Conservation (phyloP, 495 filamentous ascomycete genomes). For the Cetradonia linearis region DNA sequence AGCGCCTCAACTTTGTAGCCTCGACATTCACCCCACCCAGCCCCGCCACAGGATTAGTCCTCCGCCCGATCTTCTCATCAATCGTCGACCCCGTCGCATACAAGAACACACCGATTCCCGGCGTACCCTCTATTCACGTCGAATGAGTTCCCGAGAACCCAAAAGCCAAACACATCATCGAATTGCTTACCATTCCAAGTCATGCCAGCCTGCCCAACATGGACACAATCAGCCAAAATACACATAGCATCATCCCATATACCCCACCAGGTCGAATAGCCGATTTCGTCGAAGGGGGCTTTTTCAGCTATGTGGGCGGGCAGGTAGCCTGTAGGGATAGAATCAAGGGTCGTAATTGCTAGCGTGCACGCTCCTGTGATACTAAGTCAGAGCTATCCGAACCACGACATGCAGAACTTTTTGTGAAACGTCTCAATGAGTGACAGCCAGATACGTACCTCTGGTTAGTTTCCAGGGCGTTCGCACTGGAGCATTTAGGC, state of each 20-base stretch:
- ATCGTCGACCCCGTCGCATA: not conserved
- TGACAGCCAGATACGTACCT: not conserved
- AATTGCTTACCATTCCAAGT: not conserved
- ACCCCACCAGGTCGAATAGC: not conserved
- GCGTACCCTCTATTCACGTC: not conserved
- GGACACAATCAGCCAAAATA: not conserved
- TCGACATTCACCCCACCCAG: not conserved
- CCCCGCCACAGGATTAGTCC: not conserved
- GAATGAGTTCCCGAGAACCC: not conserved
- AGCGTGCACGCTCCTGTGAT: not conserved
- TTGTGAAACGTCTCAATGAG: not conserved
- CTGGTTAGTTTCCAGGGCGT: not conserved
- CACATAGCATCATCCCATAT: not conserved
- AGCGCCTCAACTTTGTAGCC: not conserved
- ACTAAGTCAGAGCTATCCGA: not conserved
- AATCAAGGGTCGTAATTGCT: not conserved
- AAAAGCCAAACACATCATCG: not conserved
- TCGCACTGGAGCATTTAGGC: not conserved
- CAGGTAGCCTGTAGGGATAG: not conserved
- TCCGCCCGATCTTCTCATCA: not conserved
- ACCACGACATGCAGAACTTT: not conserved
- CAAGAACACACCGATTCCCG: not conserved
- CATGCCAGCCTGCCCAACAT: not conserved
- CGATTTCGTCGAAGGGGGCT: not conserved
- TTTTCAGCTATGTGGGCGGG: not conserved